phyloP scores from a whole-genome alignment of 2,329 filamentous ascomycete species.

The Fusarium sp. region DNA sequence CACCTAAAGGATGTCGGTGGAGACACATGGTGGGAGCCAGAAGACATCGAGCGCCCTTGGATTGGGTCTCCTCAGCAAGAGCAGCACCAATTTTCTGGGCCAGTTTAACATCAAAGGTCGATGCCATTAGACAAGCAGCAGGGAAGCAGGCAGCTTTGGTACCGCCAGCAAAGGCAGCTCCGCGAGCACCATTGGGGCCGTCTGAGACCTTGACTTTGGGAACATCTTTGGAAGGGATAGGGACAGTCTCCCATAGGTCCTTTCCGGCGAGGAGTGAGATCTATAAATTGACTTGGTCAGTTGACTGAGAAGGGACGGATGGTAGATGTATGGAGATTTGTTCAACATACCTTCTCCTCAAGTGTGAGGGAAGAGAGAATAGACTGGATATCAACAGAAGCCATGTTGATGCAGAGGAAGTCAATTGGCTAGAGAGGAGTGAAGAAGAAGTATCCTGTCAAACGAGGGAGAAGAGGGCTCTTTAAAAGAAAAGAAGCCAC shows the following conservation, averaged over 20 bases:
- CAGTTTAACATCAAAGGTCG: slow-evolving; percentile 72
- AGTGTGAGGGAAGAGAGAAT: slow-evolving; percentile 50
- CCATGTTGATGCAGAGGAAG: slow-evolving; percentile 35
- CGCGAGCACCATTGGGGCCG: slow-evolving; percentile 48
- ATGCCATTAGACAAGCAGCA: slow-evolving; percentile 61
- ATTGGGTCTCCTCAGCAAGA: slow-evolving; percentile 65
- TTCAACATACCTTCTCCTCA: slow-evolving; percentile 49
- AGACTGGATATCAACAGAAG: slow-evolving; percentile 46
- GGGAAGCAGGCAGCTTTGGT: slow-evolving; percentile 48
- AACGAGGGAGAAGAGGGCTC: slow-evolving; percentile 29
- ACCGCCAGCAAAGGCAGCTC: slow-evolving; percentile 43
- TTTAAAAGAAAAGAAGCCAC: slow-evolving; percentile 39
- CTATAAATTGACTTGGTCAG: slow-evolving; percentile 16
- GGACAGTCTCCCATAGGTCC: slow-evolving; percentile 48
- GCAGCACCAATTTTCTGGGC: slow-evolving; percentile 69
- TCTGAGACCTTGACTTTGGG: slow-evolving; percentile 46
- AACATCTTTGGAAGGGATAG: slow-evolving; percentile 44
- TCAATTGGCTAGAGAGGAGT: slow-evolving; percentile 22
- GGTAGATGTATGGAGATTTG: neutral
- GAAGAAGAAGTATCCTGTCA: slow-evolving; percentile 19
- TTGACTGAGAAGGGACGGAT: neutral
- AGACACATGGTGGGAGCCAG: slow-evolving; percentile 53
- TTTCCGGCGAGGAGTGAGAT: slow-evolving; percentile 47
- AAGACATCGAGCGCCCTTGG: slow-evolving; percentile 79
- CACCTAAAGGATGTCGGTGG: slow-evolving; percentile 47